Percentiles rank a stretch among this genome's conserved stretches.
Conservation (phyloP, 2,329 filamentous ascomycete species). For the Fusarium illudens region DNA sequence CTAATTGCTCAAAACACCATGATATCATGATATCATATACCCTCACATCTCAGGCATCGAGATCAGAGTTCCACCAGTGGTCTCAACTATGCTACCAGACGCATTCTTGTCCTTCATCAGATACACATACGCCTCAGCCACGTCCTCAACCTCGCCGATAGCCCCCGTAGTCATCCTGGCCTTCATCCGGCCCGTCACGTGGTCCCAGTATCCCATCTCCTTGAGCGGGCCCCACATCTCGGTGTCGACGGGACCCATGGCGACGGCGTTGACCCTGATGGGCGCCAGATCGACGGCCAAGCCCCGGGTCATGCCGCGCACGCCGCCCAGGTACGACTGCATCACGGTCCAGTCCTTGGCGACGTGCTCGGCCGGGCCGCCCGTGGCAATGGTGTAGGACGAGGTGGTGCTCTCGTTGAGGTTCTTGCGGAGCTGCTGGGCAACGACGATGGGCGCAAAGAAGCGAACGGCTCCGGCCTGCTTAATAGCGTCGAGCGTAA, state of each 20-base stretch:
- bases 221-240: conserved; percentile 30
- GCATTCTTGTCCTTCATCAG: conserved; percentile 36
- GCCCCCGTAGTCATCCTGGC: conserved; percentile 23
- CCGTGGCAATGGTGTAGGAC: conserved; percentile 30
- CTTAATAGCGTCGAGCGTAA: conserved; percentile 15
- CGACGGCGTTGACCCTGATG: conserved; percentile 31
- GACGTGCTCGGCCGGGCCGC: conserved; percentile 22
- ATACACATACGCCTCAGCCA: conserved; percentile 35
- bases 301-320: conserved; percentile 26
- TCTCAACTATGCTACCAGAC: conserved; percentile 33
- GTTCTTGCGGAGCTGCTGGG: conserved; percentile 31
- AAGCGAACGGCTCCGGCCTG: conserved; percentile 32
- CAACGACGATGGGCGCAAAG: conserved; percentile 29
- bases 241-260: conserved; percentile 26
- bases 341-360: conserved; percentile 29
- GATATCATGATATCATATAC: background rate
- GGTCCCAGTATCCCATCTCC: conserved; percentile 27
- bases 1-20: background rate
- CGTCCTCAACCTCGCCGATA: conserved; percentile 29
- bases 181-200: conserved; percentile 19
- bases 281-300: conserved; percentile 34
- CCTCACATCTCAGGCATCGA: conserved; percentile 17
- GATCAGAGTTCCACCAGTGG: conserved; percentile 30
- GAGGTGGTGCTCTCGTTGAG: conserved; percentile 20
- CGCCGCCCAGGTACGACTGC: conserved; percentile 20